These are phyloP conservation scores for Tremella mesenterica DNA, from an alignment of 768 basidiomycete species.

Conservation along the genomic window DNA sequence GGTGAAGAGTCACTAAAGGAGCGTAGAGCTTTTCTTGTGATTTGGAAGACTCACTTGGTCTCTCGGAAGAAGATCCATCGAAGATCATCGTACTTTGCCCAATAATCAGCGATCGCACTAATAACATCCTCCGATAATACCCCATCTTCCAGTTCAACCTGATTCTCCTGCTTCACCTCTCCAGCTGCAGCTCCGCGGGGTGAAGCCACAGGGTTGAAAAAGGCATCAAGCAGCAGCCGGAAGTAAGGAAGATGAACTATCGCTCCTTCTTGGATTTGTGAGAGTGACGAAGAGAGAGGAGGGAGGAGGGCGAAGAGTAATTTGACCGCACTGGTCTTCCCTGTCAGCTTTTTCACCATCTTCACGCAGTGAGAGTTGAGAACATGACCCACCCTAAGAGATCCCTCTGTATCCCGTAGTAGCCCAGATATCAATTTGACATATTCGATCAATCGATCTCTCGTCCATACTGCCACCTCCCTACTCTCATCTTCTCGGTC, in stretches of 20 bases:
- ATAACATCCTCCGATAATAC: constrained; percentile 36
- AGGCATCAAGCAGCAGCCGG: constrained; percentile 13
- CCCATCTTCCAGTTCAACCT: constrained; percentile 28
- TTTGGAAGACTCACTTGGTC: constrained; percentile 24
- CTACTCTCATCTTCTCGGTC: constrained; percentile 49
- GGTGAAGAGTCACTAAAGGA: no score
- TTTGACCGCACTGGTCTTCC: constrained; percentile 31
- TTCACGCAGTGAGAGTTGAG: not conserved
- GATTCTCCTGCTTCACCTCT: constrained; percentile 22
- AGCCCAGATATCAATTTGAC: constrained; percentile 60
- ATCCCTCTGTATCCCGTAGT: constrained; percentile 66
- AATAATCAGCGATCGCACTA: constrained; percentile 29
- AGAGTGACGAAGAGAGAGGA: constrained; percentile 23
- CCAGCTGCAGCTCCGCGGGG: constrained; percentile 31
- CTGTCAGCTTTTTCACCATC: not conserved
- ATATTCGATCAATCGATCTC: constrained; percentile 64
- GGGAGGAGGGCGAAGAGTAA: constrained; percentile 26
- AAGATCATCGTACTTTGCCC: constrained; percentile 43
- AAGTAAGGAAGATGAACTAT: constrained; percentile 33
- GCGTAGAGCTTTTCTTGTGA: not conserved
- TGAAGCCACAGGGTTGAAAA: constrained; percentile 23
- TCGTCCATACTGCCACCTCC: constrained; percentile 64
- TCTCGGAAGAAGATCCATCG: constrained; percentile 43
- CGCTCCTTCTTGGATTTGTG: constrained; percentile 8
- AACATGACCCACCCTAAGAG: constrained; percentile 55